phyloP scores from a whole-genome alignment of 345 rosid genomes.

The Pelargonium nanum region DNA sequence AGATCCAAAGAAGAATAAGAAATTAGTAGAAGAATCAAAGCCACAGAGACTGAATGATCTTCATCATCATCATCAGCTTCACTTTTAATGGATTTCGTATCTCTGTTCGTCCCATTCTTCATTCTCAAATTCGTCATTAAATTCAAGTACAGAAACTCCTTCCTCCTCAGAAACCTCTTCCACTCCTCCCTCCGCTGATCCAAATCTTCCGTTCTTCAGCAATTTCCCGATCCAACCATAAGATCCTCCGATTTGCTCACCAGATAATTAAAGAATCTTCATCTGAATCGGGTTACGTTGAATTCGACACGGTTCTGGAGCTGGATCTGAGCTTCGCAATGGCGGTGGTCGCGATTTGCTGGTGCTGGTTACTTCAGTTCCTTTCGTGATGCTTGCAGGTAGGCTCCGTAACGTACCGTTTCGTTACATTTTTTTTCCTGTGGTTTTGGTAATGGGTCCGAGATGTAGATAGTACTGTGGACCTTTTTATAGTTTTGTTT shows the following conservation, averaged over 20 bases:
- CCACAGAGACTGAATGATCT: not conserved
- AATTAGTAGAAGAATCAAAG: too few relatives aligned
- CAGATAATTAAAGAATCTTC: not conserved
- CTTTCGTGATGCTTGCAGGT: not conserved
- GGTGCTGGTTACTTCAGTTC: too few relatives aligned
- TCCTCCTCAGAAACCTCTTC: constrained; percentile 33
- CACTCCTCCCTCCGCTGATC: constrained; percentile 22
- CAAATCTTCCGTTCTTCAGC: not conserved
- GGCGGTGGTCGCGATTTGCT: too few relatives aligned
- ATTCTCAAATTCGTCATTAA: constrained; percentile 35
- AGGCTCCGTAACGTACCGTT: not conserved
- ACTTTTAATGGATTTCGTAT: constrained; percentile 25
- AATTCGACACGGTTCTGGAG: too few relatives aligned
- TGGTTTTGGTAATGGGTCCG: not conserved
- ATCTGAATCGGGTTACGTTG: not conserved
- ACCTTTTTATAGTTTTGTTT: not conserved
- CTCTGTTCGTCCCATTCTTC: constrained; percentile 42
- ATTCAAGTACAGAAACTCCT: constrained; percentile 31
- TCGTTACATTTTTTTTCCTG: too few relatives aligned
- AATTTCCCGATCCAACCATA: constrained; percentile 1
- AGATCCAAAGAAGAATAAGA: too few relatives aligned
- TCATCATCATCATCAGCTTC: not conserved
- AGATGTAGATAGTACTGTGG: not conserved
- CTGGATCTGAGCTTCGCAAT: not conserved
- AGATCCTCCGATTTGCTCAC: too few relatives aligned